Percentiles rank a stretch among this genome's conserved stretches.
Conservation (phyloP, 1,284 basidiomycete species). For the Chiua sp. region DNA sequence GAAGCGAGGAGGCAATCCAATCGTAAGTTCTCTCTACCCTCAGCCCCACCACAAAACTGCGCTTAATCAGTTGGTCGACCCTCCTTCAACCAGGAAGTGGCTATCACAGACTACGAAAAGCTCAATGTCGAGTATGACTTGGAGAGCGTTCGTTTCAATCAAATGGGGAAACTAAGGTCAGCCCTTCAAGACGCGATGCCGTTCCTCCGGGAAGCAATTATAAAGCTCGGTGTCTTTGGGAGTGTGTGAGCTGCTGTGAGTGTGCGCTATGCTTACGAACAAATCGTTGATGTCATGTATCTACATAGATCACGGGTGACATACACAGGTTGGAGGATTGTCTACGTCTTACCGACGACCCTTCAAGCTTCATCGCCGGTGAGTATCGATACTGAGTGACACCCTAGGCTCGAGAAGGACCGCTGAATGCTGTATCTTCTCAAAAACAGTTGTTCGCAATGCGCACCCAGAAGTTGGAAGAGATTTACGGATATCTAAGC, state of each 20-base stretch:
- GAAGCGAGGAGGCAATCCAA: slow-evolving; percentile 2
- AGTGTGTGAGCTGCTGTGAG: slow-evolving; percentile 26
- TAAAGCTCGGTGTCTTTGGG: slow-evolving; percentile 23
- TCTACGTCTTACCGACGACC: slow-evolving; percentile 14
- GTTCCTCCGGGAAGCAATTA: slow-evolving; percentile 23
- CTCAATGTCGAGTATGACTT: slow-evolving; percentile 11
- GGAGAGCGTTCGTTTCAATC: slow-evolving; percentile 16
- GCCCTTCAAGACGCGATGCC: slow-evolving; percentile 13
- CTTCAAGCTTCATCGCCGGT: slow-evolving; percentile 22
- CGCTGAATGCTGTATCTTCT: background rate
- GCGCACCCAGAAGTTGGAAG: slow-evolving; percentile 22
- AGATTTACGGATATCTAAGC: slow-evolving; percentile 26
- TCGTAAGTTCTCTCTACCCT: slow-evolving; percentile 7
- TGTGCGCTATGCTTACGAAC: too few species aligned
- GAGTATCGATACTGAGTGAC: too few species aligned
- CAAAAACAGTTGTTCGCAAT: slow-evolving; percentile 15
- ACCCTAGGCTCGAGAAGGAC: too few species aligned
- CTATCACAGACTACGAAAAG: slow-evolving; percentile 4
- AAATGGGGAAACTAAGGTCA: slow-evolving; percentile 5
- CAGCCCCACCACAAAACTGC: background rate
- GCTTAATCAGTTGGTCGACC: slow-evolving; percentile 1
- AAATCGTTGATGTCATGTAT: background rate
- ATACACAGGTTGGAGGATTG: slow-evolving; percentile 13
- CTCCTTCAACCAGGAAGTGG: slow-evolving; percentile 10
- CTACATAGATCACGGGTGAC: slow-evolving; percentile 29